Conservation (phyloP, 2,329 filamentous ascomycete species). For the Plenodomus biglobosus region DNA sequence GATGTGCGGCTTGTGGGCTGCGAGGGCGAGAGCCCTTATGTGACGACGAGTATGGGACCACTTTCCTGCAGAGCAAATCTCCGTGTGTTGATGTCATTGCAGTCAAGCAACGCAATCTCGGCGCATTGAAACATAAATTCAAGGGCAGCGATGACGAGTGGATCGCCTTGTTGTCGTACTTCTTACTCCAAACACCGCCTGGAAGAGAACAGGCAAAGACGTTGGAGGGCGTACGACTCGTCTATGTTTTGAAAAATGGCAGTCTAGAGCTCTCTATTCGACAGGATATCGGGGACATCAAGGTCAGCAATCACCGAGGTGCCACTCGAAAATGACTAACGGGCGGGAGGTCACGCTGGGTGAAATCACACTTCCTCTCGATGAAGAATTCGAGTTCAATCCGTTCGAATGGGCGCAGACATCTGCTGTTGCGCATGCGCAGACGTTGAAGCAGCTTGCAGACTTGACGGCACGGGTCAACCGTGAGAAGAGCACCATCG, state of each 20-base stretch:
- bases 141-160: constrained; percentile 59
- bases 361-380: constrained; percentile 58
- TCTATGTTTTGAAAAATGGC: constrained; percentile 59
- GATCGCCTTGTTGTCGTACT: constrained; percentile 60
- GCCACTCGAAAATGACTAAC: neutral
- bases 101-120: constrained; percentile 41
- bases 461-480: constrained; percentile 47
- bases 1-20: constrained; percentile 70
- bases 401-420: constrained; percentile 70
- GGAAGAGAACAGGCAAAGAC: constrained; percentile 50
- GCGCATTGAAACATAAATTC: constrained; percentile 36
- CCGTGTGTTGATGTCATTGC: neutral
- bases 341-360: constrained; percentile 60
- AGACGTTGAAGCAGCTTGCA: constrained; percentile 50
- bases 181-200: constrained; percentile 54
- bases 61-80: constrained; percentile 8
- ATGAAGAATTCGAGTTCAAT: constrained; percentile 61
- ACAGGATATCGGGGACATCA: constrained; percentile 65
- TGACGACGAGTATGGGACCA: constrained; percentile 56
- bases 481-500: constrained; percentile 59
- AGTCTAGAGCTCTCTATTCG: constrained; percentile 64
- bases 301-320: constrained; percentile 51
- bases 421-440: constrained; percentile 55
- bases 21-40: constrained; percentile 65
- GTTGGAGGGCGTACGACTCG: constrained; percentile 57